Percentiles rank a stretch among this genome's conserved stretches.
These are phyloP conservation scores for Salix suchowensis DNA, from an alignment of 345 rosid species.

Conservation along the genomic window DNA sequence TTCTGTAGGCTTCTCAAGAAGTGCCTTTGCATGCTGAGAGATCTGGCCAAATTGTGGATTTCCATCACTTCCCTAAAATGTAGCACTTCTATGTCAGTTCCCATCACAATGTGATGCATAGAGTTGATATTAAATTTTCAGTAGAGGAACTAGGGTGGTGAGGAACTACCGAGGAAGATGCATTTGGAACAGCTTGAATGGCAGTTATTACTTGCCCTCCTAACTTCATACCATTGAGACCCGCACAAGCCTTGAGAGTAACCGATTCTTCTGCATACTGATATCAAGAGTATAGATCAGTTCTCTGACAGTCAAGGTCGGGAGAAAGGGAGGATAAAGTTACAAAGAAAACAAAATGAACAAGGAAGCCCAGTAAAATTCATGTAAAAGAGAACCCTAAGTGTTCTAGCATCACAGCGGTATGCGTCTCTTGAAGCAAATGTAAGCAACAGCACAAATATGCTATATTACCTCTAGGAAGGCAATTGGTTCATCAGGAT, in stretches of 20 bases:
- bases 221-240: slow-evolving; percentile 84
- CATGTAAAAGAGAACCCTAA: background rate
- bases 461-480: slow-evolving; percentile 70
- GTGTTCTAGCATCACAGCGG: background rate
- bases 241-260: slow-evolving; percentile 77
- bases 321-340: slow-evolving; percentile 3
- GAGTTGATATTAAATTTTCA: background rate
- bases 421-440: slow-evolving; percentile 2
- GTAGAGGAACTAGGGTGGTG: slow-evolving; percentile 8
- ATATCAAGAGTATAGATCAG: background rate
- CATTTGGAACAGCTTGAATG: slow-evolving; percentile 59
- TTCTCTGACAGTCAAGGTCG: slow-evolving; percentile 3
- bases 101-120: background rate
- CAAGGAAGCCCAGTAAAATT: background rate
- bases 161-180: slow-evolving; percentile 43
- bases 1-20: slow-evolving; percentile 67
- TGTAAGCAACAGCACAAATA: slow-evolving; percentile 8
- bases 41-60: slow-evolving; percentile 46
- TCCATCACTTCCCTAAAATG: slow-evolving; percentile 43
- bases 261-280: slow-evolving; percentile 74
- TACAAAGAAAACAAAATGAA: background rate
- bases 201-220: slow-evolving; percentile 80
- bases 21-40: slow-evolving; percentile 73
- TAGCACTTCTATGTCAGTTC: slow-evolving; percentile 25
- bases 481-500: slow-evolving; percentile 40